Base-by-base conservation (phyloP, 495 filamentous ascomycete species). In the Hypoxylon lenormandii region DNA sequence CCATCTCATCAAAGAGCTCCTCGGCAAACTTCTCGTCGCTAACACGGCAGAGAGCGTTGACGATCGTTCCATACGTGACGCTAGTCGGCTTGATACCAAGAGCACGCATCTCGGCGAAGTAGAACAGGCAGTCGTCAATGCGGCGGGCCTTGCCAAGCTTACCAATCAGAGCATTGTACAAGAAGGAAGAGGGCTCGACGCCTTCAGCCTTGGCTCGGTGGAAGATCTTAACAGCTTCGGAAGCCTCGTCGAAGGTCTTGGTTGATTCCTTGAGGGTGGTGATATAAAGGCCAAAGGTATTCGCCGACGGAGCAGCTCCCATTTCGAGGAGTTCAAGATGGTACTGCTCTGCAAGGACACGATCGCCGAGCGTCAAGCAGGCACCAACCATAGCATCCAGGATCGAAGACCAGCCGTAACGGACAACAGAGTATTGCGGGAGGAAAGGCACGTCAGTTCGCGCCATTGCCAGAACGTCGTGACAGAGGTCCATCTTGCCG, bases 1-100 rank as follows among this genome's bases (percentile, higher is more conserved):
- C 95, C 95, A 98, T 98, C 82, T 98, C 96, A 70, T 97, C 92
- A 77, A 98, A 98, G 71, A 98, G 89, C 78, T 98, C 92, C 74
- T 97, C 95, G 48, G 95, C 95, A 74, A 97, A 97, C 55, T 93
- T 93, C 80, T 98, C 95, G 66, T 98, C 94, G 74, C 92, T 95
- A 58, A 98, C 96, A 62, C 95, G 93, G 83, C 93, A 97, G 5
- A 98, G 87, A 36, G 95, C 95, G 69, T 98, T 98, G 80, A 98
- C 94, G 64, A 98, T 91, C 26, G 95, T 98, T 66, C 95, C 95
- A 73, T 98, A 98, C 5, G 95, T 98, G 69, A 98, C 95, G 60
- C 93, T 97, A 5, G 95, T 98, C 2, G 95, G 95, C 69, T 93
- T 92, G 72, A 98, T 95, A 51, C 92, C 92, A 47, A 93, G 87